Percentiles rank a stretch among this genome's conserved stretches.
phyloP scores from a whole-genome alignment of 345 rosid genomes.

The Carallia brachiata region DNA sequence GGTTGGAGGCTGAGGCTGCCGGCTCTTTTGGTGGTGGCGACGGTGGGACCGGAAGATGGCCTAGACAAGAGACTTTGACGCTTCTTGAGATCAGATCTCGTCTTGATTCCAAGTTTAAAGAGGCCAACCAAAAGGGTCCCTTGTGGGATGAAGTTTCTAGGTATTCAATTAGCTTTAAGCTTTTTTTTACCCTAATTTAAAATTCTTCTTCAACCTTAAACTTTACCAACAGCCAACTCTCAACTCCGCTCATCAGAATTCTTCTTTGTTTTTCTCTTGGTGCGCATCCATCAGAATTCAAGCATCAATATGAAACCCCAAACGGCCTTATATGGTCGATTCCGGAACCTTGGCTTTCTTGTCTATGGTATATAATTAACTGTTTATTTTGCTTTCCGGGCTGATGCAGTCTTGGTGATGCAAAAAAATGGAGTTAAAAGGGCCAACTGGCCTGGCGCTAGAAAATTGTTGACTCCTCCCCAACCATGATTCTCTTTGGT shows the following conservation, averaged over 20 bases:
- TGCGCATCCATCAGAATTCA: too few species aligned
- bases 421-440: too few species aligned
- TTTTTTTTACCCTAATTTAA: slow-evolving; percentile 3
- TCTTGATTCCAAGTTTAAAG: slow-evolving; percentile 88
- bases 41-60: slow-evolving; percentile 65
- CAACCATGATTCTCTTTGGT: background rate
- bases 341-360: too few species aligned
- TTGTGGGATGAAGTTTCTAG: slow-evolving; percentile 98
- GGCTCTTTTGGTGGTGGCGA: slow-evolving; percentile 37
- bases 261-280: too few species aligned
- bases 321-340: too few species aligned
- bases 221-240: too few species aligned
- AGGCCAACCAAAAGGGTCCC: slow-evolving; percentile 97
- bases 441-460: too few species aligned
- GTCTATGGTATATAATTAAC: too few species aligned
- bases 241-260: background rate
- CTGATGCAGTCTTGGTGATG: too few species aligned
- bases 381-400: too few species aligned
- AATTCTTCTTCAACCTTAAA: background rate
- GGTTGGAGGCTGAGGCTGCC: slow-evolving; percentile 35
- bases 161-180: slow-evolving; percentile 30
- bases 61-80: slow-evolving; percentile 92
- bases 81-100: slow-evolving; percentile 98
- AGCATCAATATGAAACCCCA: too few species aligned
- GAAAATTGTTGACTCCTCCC: too few species aligned